Conservation (phyloP, 2,329 filamentous ascomycete species). For the Penicillium sp. region DNA sequence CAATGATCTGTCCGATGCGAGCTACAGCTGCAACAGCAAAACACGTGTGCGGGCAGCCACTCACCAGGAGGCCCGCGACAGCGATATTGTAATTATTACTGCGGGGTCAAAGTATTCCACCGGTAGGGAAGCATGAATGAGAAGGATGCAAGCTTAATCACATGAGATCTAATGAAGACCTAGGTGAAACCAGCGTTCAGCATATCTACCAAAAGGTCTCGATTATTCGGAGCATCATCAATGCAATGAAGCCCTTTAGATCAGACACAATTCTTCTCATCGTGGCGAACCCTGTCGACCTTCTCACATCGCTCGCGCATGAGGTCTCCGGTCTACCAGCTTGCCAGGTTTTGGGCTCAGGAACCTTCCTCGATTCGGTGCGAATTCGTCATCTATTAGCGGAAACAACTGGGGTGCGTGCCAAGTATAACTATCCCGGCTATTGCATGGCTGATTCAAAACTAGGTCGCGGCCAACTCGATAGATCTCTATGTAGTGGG, state of each 20-base stretch:
- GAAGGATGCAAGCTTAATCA: not conserved
- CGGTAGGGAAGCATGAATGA: constrained; percentile 34
- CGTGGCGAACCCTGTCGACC: constrained; percentile 62
- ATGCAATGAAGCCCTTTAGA: constrained; percentile 57
- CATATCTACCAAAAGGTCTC: constrained; percentile 50
- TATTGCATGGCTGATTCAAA: not conserved
- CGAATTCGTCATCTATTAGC: constrained; percentile 48
- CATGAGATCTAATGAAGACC: not conserved
- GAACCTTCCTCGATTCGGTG: constrained; percentile 61
- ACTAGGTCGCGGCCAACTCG: constrained; percentile 33
- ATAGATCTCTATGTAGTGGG: constrained; percentile 55
- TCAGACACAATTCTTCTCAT: constrained; percentile 57
- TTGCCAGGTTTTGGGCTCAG: constrained; percentile 59
- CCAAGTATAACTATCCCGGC: not conserved
- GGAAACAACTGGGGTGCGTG: constrained; percentile 21
- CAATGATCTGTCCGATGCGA: constrained; percentile 59
- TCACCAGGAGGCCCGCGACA: constrained; percentile 58
- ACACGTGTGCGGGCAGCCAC: constrained; percentile 55
- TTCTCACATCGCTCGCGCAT: constrained; percentile 59
- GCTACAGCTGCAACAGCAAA: constrained; percentile 39
- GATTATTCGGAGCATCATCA: constrained; percentile 56
- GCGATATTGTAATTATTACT: constrained; percentile 62
- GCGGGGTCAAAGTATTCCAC: constrained; percentile 59
- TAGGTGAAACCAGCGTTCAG: constrained; percentile 54
- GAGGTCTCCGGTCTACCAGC: constrained; percentile 56